Conservation (phyloP, 495 filamentous ascomycete genomes). For the Hyaloscypha variabilis region DNA sequence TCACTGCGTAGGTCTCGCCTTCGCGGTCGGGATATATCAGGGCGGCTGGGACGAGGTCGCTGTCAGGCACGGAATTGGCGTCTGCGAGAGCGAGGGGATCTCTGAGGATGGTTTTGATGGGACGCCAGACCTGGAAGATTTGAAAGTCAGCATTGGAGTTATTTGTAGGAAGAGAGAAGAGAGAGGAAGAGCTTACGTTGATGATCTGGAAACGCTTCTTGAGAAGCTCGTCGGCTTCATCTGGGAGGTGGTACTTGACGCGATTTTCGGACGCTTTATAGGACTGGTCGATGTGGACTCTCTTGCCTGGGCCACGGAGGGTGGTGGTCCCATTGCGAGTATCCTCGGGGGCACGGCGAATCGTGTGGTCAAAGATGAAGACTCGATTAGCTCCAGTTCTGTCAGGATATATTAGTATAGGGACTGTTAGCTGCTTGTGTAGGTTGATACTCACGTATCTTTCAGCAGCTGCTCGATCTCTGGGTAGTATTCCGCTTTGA, state of each 20-base stretch:
- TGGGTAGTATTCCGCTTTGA: slow-evolving; percentile 66
- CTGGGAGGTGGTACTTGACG: slow-evolving; percentile 63
- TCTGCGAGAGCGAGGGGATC: slow-evolving; percentile 58
- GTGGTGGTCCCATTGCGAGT: slow-evolving; percentile 1
- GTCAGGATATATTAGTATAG: not conserved
- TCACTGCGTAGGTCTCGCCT: slow-evolving; percentile 49
- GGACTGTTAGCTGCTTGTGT: not conserved
- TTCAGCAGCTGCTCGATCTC: slow-evolving; percentile 69
- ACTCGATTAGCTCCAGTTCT: slow-evolving; percentile 54
- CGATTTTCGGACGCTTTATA: slow-evolving; percentile 60
- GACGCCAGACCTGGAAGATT: slow-evolving; percentile 72
- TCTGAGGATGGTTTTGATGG: slow-evolving; percentile 57
- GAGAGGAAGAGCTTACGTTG: too few species aligned
- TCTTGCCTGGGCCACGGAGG: slow-evolving; percentile 63
- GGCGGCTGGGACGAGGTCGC: slow-evolving; percentile 46
- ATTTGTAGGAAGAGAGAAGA: too few species aligned
- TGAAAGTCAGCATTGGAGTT: too few species aligned
- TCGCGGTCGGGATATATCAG: slow-evolving; percentile 53
- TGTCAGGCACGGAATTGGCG: slow-evolving; percentile 45
- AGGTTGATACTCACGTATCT: slow-evolving; percentile 44
- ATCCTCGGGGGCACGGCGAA: slow-evolving; percentile 53
- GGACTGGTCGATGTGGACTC: slow-evolving; percentile 75
- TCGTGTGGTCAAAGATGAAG: slow-evolving; percentile 77
- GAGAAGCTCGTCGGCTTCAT: slow-evolving; percentile 59
- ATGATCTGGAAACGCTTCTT: slow-evolving; percentile 63